Conservation (phyloP, 352 stramenopile genomes). For the Pythium insidiosum region DNA sequence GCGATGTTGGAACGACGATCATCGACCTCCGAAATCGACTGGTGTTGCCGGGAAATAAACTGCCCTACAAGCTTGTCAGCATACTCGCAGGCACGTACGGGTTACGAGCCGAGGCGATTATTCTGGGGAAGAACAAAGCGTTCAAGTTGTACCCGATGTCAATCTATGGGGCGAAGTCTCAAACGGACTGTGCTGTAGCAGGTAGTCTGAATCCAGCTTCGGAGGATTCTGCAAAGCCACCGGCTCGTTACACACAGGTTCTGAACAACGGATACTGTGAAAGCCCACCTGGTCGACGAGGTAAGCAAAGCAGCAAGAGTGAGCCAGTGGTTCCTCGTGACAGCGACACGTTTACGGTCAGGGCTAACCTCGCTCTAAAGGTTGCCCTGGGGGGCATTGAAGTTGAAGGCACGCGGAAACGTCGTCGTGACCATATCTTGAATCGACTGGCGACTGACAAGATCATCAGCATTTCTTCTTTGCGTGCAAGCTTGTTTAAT, state of each 20-base stretch:
- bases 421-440: constrained; percentile 55
- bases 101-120: constrained; percentile 64
- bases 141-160: constrained; percentile 53
- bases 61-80: constrained; percentile 72
- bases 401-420: constrained; percentile 47
- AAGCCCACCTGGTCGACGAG: no score
- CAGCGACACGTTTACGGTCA: constrained; percentile 32
- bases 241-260: no score
- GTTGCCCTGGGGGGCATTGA: constrained; percentile 41
- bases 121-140: constrained; percentile 77
- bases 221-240: no score
- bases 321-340: no score
- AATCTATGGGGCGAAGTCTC: no score
- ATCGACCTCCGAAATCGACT: constrained; percentile 69
- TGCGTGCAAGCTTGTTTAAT: constrained; percentile 66
- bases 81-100: constrained; percentile 61
- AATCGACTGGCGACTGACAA: constrained; percentile 52
- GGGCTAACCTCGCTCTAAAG: constrained; percentile 50
- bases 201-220: no score
- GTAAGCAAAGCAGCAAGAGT: no score
- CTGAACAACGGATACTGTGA: no score
- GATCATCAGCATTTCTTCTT: constrained; percentile 69
- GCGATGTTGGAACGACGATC: constrained; percentile 54
- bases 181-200: no score
- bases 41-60: constrained; percentile 57